Conservation (phyloP, 1,284 basidiomycete genomes). For the Grifola frondosa region DNA sequence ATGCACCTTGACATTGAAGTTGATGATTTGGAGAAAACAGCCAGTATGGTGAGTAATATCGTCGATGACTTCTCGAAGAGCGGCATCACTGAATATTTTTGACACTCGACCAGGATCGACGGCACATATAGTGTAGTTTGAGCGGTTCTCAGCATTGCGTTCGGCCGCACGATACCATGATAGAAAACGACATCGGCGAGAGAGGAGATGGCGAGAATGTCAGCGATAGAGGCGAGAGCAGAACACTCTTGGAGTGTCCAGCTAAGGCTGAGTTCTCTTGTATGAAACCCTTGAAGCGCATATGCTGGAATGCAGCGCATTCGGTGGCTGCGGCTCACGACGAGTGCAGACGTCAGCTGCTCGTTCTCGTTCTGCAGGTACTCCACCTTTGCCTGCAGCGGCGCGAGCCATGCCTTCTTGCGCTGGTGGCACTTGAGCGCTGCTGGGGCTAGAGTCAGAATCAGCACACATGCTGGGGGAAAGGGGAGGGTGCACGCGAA, state of each 20-base stretch:
- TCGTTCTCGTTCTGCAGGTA: slow-evolving; percentile 89
- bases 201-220: slow-evolving; percentile 89
- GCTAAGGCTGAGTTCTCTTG: slow-evolving; percentile 91
- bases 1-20: slow-evolving; percentile 91
- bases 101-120: slow-evolving; percentile 95
- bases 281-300: slow-evolving; percentile 92
- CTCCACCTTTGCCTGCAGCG: slow-evolving; percentile 91
- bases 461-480: too few relatives aligned
- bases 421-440: slow-evolving; percentile 97
- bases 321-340: slow-evolving; percentile 92
- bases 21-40: slow-evolving; percentile 90
- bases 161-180: slow-evolving; percentile 95
- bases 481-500: background rate
- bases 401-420: slow-evolving; percentile 95
- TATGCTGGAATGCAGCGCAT: slow-evolving; percentile 95
- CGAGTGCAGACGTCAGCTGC: slow-evolving; percentile 71
- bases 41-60: slow-evolving; percentile 75
- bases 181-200: slow-evolving; percentile 98
- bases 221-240: slow-evolving; percentile 96
- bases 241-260: slow-evolving; percentile 98
- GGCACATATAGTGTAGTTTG: slow-evolving; percentile 97
- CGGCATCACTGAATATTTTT: slow-evolving; percentile 87
- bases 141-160: slow-evolving; percentile 87
- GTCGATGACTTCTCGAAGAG: slow-evolving; percentile 92
- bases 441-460: too few relatives aligned